Conservation (phyloP, 2,329 filamentous ascomycete genomes). For the Ceratocystis alfenasii region DNA sequence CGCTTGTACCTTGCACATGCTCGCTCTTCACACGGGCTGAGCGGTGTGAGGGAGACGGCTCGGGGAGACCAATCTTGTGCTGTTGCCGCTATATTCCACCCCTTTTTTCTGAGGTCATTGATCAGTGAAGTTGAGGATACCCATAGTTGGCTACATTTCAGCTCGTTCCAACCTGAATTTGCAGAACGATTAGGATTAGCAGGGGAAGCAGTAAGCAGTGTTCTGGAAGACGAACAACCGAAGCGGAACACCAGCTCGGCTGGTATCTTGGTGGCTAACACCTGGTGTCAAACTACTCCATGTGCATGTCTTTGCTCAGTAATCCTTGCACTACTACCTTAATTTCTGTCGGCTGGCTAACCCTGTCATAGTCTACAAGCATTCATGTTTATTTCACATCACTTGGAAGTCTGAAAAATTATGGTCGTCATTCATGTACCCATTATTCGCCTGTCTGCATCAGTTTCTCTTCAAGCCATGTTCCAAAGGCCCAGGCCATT, state of each 20-base stretch:
- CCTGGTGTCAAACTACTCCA: no score
- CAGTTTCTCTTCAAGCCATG: neutral
- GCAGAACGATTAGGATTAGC: no score
- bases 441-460: neutral
- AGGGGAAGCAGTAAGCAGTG: no score
- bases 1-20: slow-evolving; percentile 1
- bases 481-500: neutral
- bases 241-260: no score
- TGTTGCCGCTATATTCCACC: slow-evolving; percentile 74
- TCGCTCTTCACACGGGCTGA: slow-evolving; percentile 6
- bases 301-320: no score
- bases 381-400: neutral
- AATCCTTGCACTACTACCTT: no score
- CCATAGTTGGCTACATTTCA: slow-evolving; percentile 44
- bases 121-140: slow-evolving; percentile 83
- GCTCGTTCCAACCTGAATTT: neutral
- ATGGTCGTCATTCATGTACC: neutral
- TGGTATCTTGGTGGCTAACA: no score
- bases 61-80: slow-evolving; percentile 10
- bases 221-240: no score
- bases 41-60: neutral
- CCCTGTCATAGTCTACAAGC: no score
- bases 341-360: no score
- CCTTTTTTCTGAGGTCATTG: slow-evolving; percentile 84
- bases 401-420: neutral